Evolutionary conservation across 1,284 basidiomycete species (phyloP).

Genomic region (Melampsora medusae): DNA sequence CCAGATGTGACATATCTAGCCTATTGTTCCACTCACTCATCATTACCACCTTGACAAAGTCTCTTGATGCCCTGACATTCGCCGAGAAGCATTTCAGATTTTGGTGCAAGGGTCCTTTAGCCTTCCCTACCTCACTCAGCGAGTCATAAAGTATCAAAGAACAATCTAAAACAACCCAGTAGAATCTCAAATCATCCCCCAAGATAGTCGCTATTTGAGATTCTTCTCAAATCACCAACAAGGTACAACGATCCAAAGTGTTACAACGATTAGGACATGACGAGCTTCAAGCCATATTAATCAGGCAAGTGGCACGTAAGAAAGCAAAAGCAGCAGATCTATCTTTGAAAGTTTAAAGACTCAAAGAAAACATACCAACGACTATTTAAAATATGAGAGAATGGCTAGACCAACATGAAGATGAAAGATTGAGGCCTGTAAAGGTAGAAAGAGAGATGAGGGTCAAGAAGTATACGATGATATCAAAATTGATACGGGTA

Average conservation of each 20-base stretch:
- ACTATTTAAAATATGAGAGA: constrained; percentile 27
- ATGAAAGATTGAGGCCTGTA: constrained; percentile 35
- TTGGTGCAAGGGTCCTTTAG: too few species aligned
- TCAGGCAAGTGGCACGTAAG: constrained; percentile 17
- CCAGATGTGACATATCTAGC: too few species aligned
- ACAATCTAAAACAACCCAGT: too few species aligned
- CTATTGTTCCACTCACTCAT: too few species aligned
- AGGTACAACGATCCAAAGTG: constrained; percentile 28
- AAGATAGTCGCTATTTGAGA: constrained; percentile 14
- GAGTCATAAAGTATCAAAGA: too few species aligned
- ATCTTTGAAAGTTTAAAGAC: constrained; percentile 2
- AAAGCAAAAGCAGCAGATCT: constrained; percentile 34
- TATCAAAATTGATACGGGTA: constrained; percentile 34
- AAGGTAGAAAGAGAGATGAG: constrained; percentile 20
- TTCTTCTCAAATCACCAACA: constrained; percentile 38
- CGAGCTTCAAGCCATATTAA: constrained; percentile 28
- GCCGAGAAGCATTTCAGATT: too few species aligned
- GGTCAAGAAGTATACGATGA: constrained; percentile 16
- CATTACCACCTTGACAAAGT: too few species aligned
- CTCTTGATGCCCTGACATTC: too few species aligned
- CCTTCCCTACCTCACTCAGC: too few species aligned
- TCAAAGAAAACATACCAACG: constrained; percentile 29
- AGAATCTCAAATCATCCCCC: too few species aligned
- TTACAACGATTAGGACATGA: constrained; percentile 15
- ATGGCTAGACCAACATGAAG: constrained; percentile 31